Conservation (phyloP, 306 rosid genomes). For the Alnus glutinosa region DNA sequence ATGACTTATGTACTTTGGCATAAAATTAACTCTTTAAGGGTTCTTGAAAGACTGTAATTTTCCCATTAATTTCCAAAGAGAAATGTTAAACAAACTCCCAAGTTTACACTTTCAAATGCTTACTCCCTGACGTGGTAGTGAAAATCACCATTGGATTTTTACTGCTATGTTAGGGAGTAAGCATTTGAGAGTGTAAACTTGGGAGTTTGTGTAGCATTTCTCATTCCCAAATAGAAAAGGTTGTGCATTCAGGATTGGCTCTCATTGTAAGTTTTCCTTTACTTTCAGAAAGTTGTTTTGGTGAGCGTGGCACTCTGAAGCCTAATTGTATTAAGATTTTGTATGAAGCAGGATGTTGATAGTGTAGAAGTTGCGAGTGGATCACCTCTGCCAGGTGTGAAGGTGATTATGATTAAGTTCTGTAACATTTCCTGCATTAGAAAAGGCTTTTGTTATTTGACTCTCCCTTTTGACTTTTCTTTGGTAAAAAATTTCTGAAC, state of each 20-base stretch:
- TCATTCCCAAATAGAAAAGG: background rate
- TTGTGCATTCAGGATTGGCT: constrained; percentile 5
- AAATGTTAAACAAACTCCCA: too few species aligned
- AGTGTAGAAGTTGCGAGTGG: constrained; percentile 79
- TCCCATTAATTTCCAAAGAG: background rate
- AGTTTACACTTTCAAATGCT: too few species aligned
- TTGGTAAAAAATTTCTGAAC: constrained; percentile 32
- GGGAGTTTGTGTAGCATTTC: too few species aligned
- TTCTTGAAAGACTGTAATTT: constrained; percentile 12
- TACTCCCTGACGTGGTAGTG: too few species aligned
- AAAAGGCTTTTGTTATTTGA: constrained; percentile 29
- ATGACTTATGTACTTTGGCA: constrained; percentile 3
- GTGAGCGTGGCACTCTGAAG: constrained; percentile 23
- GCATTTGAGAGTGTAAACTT: too few species aligned
- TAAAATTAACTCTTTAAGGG: constrained; percentile 18
- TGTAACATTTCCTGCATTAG: constrained; percentile 22
- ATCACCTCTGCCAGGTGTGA: constrained; percentile 98
- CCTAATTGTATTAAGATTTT: constrained; percentile 36
- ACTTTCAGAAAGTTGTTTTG: constrained; percentile 10
- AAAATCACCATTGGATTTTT: too few species aligned
- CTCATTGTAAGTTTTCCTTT: background rate
- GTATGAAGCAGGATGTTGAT: constrained; percentile 58
- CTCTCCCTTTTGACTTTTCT: constrained; percentile 29
- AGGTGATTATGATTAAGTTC: constrained; percentile 64
- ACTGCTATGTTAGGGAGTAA: too few species aligned